Evolutionary conservation across 2,329 filamentous ascomycete genomes (phyloP).

Genomic region (Sporothrix pseudoabietina): DNA sequence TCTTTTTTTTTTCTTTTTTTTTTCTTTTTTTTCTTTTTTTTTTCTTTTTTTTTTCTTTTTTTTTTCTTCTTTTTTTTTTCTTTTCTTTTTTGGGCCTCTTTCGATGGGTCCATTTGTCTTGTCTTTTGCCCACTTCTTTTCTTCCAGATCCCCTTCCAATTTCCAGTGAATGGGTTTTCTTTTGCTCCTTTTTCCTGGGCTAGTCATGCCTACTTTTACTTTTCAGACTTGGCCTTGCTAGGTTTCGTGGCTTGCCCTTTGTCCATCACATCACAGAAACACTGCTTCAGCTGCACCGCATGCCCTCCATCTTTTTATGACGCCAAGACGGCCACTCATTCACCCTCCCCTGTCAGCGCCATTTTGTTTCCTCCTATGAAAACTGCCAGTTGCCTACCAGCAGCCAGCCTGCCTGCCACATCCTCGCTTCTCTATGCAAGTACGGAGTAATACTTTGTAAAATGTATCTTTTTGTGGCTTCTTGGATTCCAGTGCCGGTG

Average conservation of each 20-base stretch:
- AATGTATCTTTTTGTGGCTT: neutral
- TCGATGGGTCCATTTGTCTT: neutral
- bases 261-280: neutral
- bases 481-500: neutral
- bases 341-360: neutral
- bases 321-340: conserved; percentile 7
- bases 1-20: neutral
- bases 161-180: neutral
- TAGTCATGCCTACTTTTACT: neutral
- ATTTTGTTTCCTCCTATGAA: neutral
- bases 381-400: neutral
- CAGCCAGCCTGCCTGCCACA: neutral
- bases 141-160: neutral
- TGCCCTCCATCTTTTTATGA: neutral
- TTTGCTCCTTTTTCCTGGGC: neutral
- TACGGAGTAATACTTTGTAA: too few species aligned
- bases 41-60: neutral
- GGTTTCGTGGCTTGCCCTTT: neutral
- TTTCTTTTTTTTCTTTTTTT: neutral
- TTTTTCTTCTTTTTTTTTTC: neutral
- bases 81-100: too few species aligned
- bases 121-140: neutral
- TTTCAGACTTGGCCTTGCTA: neutral
- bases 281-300: neutral
- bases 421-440: neutral